These are phyloP conservation scores for Globisporangium acanthophoron DNA, from an alignment of 352 stramenopile species.

Conservation along the genomic window DNA sequence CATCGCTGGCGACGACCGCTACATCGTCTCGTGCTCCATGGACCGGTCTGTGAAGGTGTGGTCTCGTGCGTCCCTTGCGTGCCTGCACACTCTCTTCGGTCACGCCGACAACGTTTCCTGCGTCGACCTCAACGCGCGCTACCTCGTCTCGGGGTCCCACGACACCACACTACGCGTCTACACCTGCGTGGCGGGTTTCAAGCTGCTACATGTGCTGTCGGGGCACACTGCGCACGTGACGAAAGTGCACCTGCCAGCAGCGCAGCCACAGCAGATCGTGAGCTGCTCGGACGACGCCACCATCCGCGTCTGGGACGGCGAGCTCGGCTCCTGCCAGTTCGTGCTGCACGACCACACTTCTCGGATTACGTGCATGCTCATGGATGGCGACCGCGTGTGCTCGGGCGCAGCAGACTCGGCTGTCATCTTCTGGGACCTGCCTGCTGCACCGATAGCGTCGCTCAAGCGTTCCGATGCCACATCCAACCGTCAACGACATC, in stretches of 20 bases:
- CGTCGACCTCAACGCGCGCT: conserved; percentile 36
- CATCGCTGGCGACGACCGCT: conserved; percentile 41
- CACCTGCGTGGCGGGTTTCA: conserved; percentile 27
- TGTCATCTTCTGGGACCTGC: conserved; percentile 54
- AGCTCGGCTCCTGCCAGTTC: conserved; percentile 29
- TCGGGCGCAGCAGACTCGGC: conserved; percentile 50
- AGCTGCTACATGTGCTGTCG: conserved; percentile 29
- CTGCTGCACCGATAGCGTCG: neutral
- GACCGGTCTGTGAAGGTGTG: conserved; percentile 71
- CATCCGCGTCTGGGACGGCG: conserved; percentile 51
- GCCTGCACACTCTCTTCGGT: conserved; percentile 58
- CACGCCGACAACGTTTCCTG: conserved; percentile 62
- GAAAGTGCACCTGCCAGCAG: conserved; percentile 29
- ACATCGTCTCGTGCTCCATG: conserved; percentile 58
- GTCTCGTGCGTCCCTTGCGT: conserved; percentile 36
- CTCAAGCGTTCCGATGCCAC: neutral
- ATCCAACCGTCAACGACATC: neutral
- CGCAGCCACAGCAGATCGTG: conserved; percentile 24
- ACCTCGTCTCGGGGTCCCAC: conserved; percentile 68
- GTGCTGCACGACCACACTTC: conserved; percentile 40
- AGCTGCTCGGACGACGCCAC: conserved; percentile 60
- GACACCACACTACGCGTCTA: conserved; percentile 62
- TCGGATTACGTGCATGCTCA: conserved; percentile 44
- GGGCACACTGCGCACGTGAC: conserved; percentile 62
- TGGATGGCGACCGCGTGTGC: conserved; percentile 25